A percentile compares a stretch with the other conserved stretches of the same genome.
These are phyloP conservation scores for Melastoma candidum DNA, from an alignment of 441 rosid genomes.

Conservation along the genomic window DNA sequence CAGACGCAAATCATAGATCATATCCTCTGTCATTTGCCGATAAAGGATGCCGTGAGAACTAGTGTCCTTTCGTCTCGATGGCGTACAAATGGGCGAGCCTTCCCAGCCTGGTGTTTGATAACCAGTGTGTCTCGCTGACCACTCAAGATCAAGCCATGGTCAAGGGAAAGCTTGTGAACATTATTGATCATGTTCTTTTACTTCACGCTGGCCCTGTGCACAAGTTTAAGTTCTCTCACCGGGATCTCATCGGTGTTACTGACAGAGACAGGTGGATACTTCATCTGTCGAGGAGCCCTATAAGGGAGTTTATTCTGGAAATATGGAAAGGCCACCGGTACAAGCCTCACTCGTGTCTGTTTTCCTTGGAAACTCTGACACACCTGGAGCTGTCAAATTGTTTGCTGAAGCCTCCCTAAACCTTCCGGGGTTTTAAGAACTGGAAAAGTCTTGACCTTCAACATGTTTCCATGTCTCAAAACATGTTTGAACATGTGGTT, in stretches of 20 bases:
- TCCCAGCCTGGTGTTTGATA: conserved; percentile 54
- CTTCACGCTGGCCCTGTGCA: conserved; percentile 48
- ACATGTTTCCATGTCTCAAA: conserved; percentile 49
- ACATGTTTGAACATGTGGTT: conserved; percentile 47
- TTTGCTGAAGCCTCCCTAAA: conserved; percentile 45
- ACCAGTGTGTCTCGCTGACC: conserved; percentile 28
- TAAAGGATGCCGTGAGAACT: conserved; percentile 62
- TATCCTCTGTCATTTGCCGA: conserved; percentile 42
- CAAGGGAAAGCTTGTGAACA: conserved; percentile 43
- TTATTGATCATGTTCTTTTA: conserved; percentile 57
- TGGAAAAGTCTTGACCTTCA: conserved; percentile 73
- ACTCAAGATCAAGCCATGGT: conserved; percentile 42
- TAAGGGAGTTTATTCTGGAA: conserved; percentile 57
- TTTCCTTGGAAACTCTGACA: conserved; percentile 34
- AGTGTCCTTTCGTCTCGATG: conserved; percentile 49
- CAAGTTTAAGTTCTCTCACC: conserved; percentile 67
- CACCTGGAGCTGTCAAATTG: conserved; percentile 71
- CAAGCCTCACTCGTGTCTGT: conserved; percentile 51
- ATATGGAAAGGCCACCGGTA: conserved; percentile 69
- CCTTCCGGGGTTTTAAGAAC: conserved; percentile 45
- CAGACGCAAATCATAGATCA: conserved; percentile 52
- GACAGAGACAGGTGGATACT: conserved; percentile 73
- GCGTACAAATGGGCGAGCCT: conserved; percentile 58
- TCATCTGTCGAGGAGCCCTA: conserved; percentile 40
- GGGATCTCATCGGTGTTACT: conserved; percentile 50